phyloP scores from a whole-genome alignment of 225 moss, liverwort and hornwort genomes.

The Sphagnum contortum region DNA sequence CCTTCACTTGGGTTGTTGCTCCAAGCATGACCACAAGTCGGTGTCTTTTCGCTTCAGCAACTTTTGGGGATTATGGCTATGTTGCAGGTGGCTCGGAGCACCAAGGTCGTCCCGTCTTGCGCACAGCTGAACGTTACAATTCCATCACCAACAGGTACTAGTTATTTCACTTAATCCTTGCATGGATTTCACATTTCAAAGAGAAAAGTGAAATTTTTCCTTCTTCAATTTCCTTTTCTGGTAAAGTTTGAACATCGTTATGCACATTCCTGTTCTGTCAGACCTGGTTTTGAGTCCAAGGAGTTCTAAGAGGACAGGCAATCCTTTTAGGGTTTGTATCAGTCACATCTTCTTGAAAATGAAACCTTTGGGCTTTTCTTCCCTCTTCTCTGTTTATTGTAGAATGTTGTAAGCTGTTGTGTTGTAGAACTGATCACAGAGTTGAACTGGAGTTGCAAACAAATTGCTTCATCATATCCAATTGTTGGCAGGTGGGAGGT shows the following conservation, averaged over 20 bases:
- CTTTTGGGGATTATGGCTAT: slow-evolving; percentile 13
- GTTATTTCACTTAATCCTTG: too few species aligned
- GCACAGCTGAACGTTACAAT: slow-evolving; percentile 16
- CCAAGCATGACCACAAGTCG: slow-evolving; percentile 20
- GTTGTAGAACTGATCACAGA: too few species aligned
- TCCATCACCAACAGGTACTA: slow-evolving; percentile 1
- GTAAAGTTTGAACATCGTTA: not conserved
- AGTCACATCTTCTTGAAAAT: too few species aligned
- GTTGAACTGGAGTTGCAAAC: too few species aligned
- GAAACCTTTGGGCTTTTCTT: too few species aligned
- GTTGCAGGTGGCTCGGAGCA: slow-evolving; percentile 27
- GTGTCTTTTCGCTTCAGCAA: slow-evolving; percentile 36
- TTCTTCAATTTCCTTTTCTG: not conserved
- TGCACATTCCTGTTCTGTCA: not conserved
- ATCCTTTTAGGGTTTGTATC: too few species aligned
- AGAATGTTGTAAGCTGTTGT: too few species aligned
- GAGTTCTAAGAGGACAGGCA: not conserved
- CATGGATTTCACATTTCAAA: too few species aligned
- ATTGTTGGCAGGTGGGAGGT: slow-evolving; percentile 19
- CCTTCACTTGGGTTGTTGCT: slow-evolving; percentile 9
- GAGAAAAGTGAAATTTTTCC: too few species aligned
- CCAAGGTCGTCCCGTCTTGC: slow-evolving; percentile 6
- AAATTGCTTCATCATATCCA: not conserved
- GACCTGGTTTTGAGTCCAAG: not conserved
- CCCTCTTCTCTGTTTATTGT: too few species aligned